phyloP scores from a whole-genome alignment of 2,329 filamentous ascomycete genomes.

The Remersonia thermophila region DNA sequence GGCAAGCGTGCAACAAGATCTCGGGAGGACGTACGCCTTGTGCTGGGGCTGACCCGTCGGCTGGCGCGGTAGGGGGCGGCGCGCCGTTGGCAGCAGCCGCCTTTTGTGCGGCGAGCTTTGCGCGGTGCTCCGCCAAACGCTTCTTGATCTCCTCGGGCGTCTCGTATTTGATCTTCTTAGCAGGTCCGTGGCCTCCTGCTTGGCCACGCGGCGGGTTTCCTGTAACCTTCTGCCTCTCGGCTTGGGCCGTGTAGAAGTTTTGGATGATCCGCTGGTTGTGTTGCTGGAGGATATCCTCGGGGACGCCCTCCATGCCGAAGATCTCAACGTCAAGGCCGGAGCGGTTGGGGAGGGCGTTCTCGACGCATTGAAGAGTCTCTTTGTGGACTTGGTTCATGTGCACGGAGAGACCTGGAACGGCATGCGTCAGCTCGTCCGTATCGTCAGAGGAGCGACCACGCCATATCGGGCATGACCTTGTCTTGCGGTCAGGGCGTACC shows the following conservation, averaged over 20 bases:
- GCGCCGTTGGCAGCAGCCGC: constrained; percentile 45
- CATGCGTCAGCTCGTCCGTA: background rate
- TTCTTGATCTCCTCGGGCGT: constrained; percentile 65
- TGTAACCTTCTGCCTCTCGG: constrained; percentile 67
- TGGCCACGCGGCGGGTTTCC: constrained; percentile 69
- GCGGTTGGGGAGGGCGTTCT: constrained; percentile 82
- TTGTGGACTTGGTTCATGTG: constrained; percentile 99
- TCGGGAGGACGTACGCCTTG: constrained; percentile 40
- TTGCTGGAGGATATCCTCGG: constrained; percentile 67
- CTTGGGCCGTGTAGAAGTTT: constrained; percentile 74
- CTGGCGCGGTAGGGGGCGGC: constrained; percentile 36
- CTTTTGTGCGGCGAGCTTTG: constrained; percentile 49
- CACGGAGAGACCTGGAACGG: constrained; percentile 59
- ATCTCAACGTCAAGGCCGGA: constrained; percentile 85
- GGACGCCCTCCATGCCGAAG: constrained; percentile 96
- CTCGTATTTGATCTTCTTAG: constrained; percentile 63
- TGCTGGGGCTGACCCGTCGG: constrained; percentile 36
- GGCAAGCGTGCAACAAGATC: background rate
- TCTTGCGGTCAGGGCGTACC: constrained; percentile 52
- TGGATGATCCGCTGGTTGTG: constrained; percentile 80
- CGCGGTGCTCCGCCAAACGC: constrained; percentile 65
- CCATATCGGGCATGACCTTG: background rate
- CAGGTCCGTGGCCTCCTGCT: constrained; percentile 43
- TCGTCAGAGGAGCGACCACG: background rate
- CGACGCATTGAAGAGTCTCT: constrained; percentile 73